Evolutionary conservation across 2,329 filamentous ascomycete species (phyloP), one percentile per base, ranked within the genome.

Genomic region (Beauveria australis): DNA sequence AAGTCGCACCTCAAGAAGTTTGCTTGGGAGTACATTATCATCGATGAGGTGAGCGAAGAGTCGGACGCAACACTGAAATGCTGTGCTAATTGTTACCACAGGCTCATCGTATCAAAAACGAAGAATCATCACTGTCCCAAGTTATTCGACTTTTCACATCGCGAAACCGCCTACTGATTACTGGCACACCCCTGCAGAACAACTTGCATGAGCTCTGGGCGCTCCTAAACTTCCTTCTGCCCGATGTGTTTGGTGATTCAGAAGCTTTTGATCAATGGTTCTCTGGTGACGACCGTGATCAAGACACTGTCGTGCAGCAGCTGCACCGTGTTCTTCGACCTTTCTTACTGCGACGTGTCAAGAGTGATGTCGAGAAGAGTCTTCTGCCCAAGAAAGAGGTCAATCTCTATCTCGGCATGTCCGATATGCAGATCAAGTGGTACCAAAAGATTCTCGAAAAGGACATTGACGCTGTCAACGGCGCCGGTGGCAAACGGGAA

Each of bases 191-290:
- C 1, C 81, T 99, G 5, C 94, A 99, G 72, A 99, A 99, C 79
- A 99, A 99, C 71, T 78, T 99, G 1, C 94, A 99, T 76, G 94
- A 99, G 72, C 83, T 99, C 9, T 99, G 94, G 94, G 94, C 94
- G 5, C 79, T 99, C 33, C 86, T 99, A 67, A 99, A 99, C 74
- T 99, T 99, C 76, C 76, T 99, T 60, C 82, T 99, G n/a, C 94
- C 94, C 1, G 94, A 99, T 73, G 94, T 99, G 30, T 99, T 99
- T 70, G 93, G 94, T 58, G 94, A 99, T 70, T 87, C 94, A 0
- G 92, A 96, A 63, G 94, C 94, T 8, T 99, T 99, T 68, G 94
- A 99, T 68, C 89, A 96, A 69, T 99, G 94, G 94, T 99, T 99
- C 74, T 96, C 91, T 2, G 88, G 87, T 57, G 92, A 97, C 69